Conservation (phyloP, 176 grass and related monocot species). For the Bromus sterilis region DNA sequence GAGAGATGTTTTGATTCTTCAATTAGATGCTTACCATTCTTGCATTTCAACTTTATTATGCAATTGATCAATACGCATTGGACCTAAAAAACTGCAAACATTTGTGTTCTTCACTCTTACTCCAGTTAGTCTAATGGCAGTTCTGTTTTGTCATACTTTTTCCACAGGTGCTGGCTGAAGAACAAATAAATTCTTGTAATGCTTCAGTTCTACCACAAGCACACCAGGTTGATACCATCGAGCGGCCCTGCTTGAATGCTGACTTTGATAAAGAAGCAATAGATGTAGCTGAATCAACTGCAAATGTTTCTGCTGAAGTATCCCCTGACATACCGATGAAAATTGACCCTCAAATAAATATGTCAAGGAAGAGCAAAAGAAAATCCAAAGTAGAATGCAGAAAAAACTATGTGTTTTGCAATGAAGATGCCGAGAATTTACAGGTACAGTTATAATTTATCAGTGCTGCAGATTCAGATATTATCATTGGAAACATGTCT, state of each 20-base stretch:
- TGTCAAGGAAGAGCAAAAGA: constrained; percentile 32
- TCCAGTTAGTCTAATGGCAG: neutral
- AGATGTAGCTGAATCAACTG: constrained; percentile 15
- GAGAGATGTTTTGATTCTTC: constrained; percentile 6
- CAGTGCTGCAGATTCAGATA: constrained; percentile 11
- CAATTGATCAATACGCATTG: neutral
- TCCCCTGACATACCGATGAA: neutral
- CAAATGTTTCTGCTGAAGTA: constrained; percentile 15
- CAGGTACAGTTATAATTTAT: constrained; percentile 32
- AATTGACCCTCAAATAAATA: constrained; percentile 16
- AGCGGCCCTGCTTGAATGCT: constrained; percentile 16
- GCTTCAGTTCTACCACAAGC: constrained; percentile 23
- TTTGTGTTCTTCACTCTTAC: constrained; percentile 17
- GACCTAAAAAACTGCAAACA: neutral
- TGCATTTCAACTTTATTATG: neutral
- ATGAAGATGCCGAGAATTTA: constrained; percentile 34
- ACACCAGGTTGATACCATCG: constrained; percentile 1
- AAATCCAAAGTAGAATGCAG: constrained; percentile 29
- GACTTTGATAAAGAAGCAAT: constrained; percentile 1
- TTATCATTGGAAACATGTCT: neutral
- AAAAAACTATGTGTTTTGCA: constrained; percentile 15
- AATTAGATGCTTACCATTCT: neutral
- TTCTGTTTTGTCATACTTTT: neutral
- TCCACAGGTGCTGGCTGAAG: constrained; percentile 31
- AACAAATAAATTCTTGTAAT: constrained; percentile 16